Evolutionary conservation across 495 filamentous ascomycete species (phyloP).

Genomic region (Penicillium chermesinum): DNA sequence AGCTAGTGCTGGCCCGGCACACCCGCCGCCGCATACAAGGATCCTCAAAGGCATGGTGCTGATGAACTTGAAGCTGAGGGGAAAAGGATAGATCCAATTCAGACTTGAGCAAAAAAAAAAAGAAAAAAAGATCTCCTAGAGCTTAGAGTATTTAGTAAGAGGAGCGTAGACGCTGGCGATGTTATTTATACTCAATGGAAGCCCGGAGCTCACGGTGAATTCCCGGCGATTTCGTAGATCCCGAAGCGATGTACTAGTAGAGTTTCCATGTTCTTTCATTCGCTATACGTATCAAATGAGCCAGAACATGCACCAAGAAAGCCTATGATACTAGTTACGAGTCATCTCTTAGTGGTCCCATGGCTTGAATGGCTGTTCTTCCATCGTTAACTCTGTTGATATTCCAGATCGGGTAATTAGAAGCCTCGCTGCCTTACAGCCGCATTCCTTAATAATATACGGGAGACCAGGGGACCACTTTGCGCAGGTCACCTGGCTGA

Average conservation of each 20-base stretch:
- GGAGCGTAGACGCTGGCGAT: too few species aligned
- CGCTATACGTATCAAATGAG: too few species aligned
- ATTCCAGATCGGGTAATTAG: conserved; percentile 14
- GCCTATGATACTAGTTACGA: too few species aligned
- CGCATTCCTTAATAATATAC: conserved; percentile 17
- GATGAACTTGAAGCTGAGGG: conserved; percentile 2
- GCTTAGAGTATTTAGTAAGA: too few species aligned
- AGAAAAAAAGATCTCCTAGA: too few species aligned
- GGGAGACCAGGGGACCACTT: conserved; percentile 14
- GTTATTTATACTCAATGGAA: background rate
- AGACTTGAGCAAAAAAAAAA: too few species aligned
- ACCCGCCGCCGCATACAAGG: conserved; percentile 19
- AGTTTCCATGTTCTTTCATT: too few species aligned
- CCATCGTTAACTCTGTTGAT: too few species aligned
- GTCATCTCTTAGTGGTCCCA: too few species aligned
- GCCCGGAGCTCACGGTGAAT: background rate
- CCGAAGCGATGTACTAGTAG: too few species aligned
- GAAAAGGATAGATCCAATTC: background rate
- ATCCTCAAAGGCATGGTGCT: conserved; percentile 21
- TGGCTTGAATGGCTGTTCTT: too few species aligned
- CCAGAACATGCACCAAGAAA: too few species aligned
- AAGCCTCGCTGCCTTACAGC: conserved; percentile 3
- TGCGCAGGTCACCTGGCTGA: conserved; percentile 22
- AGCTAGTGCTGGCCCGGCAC: conserved; percentile 39
- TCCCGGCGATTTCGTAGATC: conserved; percentile 1